Evolutionary conservation across 306 rosid genomes (phyloP), one percentile per base, ranked within the genome.

Genomic region (Gynostemma pentaphyllum): DNA sequence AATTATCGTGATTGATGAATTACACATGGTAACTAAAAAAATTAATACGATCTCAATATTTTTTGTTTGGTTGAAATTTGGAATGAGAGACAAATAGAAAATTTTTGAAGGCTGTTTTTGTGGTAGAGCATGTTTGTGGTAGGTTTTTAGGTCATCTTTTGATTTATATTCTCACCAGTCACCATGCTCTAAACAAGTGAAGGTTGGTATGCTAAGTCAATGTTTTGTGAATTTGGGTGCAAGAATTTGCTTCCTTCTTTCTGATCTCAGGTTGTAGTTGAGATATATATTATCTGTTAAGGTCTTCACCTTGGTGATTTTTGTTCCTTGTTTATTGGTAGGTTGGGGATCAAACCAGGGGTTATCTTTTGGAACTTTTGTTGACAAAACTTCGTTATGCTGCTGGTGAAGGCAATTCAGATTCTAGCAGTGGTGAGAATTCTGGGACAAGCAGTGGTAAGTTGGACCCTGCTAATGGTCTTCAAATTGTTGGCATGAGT

Each of bases 401-500:
- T 59, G 91, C 96, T 52, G 96, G 96, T 36, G 96, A 92, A 78
- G 96, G 98, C 67, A 83, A 74, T 76, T 81, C 85, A 53, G 89
- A 78, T 72, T 81, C 88, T 36, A 83, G 92, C 66, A 83, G 83
- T 79, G 92, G 96, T 57, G 95, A 88, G 79, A 86, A 96, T 81
- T 84, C 94, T 8, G 95, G 92, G 52, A 78, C 81, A 49, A 92
- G 98, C 81, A 88, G 95, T 60, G 83, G 86, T 55, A 92, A 78
- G 81, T 78, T 76, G 62, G 98, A 92, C 72, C 87, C 88, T 79
- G 85, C 96, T 71, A 85, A 79, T 66, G 95, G 94, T 67, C 76
- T 92, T 76, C 98, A 92, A 76, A 85, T 92, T 75, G 96, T 92
- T 59, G 98, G 98, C 61, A 88, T 92, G 98, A 92, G 98, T 76